phyloP scores from a whole-genome alignment of 176 grass and related monocot genomes.

The Calamus simplicifolius region DNA sequence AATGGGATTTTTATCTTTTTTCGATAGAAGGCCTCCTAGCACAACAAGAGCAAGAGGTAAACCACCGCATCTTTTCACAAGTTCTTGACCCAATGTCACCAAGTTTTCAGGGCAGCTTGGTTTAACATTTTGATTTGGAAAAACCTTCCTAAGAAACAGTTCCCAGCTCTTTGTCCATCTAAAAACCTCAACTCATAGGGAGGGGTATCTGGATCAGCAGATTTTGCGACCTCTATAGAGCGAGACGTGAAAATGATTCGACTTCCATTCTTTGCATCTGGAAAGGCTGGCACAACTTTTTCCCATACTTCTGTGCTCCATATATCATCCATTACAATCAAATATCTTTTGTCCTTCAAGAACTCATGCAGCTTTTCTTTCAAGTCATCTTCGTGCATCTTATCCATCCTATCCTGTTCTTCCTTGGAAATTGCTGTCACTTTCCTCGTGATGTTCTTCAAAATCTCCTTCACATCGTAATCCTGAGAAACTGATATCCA shows the following conservation, averaged over 20 bases:
- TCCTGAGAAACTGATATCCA: conserved; percentile 1
- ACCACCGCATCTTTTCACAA: conserved; percentile 8
- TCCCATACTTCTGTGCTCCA: conserved; percentile 4
- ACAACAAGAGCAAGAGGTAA: conserved; percentile 24
- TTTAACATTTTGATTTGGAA: neutral
- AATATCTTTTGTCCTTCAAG: neutral
- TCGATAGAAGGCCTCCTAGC: conserved; percentile 18
- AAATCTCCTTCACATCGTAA: no score
- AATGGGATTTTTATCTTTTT: neutral
- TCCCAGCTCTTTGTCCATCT: neutral
- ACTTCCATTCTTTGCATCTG: neutral
- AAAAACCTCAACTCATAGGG: neutral
- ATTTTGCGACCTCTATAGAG: neutral
- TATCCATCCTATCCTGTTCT: no score
- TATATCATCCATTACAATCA: conserved; percentile 1
- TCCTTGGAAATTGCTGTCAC: no score
- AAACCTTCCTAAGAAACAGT: conserved; percentile 16
- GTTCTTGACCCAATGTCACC: conserved; percentile 1
- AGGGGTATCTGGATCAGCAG: neutral
- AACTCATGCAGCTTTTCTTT: neutral
- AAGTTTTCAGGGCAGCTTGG: neutral
- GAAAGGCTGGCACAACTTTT: neutral
- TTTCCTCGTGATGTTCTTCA: no score
- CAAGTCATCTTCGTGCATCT: neutral
- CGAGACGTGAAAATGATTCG: conserved; percentile 1